These are phyloP conservation scores for Madurella fahalii DNA, from an alignment of 2,329 filamentous ascomycete genomes.

Conservation along the genomic window DNA sequence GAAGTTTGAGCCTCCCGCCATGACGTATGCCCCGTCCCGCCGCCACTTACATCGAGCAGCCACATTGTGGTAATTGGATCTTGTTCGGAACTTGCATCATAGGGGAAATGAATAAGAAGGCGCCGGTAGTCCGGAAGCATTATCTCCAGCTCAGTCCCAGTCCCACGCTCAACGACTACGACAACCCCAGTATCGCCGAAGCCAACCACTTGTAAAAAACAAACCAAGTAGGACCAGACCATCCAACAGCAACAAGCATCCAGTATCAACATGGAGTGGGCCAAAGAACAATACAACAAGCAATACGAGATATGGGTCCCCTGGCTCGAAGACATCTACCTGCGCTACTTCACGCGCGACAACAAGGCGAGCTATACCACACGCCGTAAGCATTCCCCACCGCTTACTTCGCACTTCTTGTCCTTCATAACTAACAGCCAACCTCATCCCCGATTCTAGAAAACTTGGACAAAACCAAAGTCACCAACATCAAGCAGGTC, in stretches of 20 bases:
- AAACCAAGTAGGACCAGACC: no score
- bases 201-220: no score
- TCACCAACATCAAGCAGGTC: conserved; percentile 63
- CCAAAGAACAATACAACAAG: conserved; percentile 61
- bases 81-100: background rate
- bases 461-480: conserved; percentile 63
- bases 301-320: conserved; percentile 74
- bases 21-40: conserved; percentile 11
- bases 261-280: conserved; percentile 42
- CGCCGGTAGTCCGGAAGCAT: background rate
- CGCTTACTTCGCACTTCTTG: background rate
- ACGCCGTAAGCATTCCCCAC: conserved; percentile 50
- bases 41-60: background rate
- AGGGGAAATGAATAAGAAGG: no score
- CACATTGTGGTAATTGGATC: background rate
- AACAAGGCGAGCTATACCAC: conserved; percentile 71
- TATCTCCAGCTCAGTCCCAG: no score
- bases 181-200: no score
- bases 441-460: conserved; percentile 40
- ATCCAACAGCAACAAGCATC: no score
- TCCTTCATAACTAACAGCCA: background rate
- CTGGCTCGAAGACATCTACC: conserved; percentile 70
- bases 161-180: no score
- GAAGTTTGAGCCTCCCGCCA: conserved; percentile 6
- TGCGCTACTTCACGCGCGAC: conserved; percentile 69